Percentiles rank a stretch among this genome's conserved stretches.
These are phyloP conservation scores for Teratosphaeria pseudoeucalypti DNA, from an alignment of 2,329 filamentous ascomycete species.

Conservation along the genomic window DNA sequence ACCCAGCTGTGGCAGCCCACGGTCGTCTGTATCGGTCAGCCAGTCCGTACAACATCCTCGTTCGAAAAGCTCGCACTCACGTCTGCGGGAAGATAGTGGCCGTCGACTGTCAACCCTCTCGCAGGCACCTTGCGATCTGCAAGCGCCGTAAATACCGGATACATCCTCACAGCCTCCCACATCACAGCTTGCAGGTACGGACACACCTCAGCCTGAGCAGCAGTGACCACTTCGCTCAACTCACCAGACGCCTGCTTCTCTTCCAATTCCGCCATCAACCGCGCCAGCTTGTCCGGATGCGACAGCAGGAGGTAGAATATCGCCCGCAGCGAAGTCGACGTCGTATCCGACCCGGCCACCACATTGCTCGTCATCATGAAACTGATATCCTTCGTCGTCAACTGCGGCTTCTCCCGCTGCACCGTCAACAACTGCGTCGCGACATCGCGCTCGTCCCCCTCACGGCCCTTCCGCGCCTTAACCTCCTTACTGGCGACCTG, in stretches of 20 bases:
- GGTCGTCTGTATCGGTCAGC: not conserved
- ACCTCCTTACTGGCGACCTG: not conserved
- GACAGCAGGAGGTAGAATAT: not conserved
- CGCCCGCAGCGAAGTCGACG: not conserved
- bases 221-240: not conserved
- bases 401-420: not conserved
- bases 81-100: not conserved
- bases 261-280: not conserved
- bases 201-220: not conserved
- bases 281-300: not conserved
- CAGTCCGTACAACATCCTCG: no score
- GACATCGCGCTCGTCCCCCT: not conserved
- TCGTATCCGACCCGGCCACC: not conserved
- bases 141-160: not conserved
- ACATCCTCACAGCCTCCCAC: not conserved
- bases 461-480: not conserved
- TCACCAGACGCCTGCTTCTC: not conserved
- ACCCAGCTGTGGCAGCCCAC: not conserved
- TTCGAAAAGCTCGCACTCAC: not conserved
- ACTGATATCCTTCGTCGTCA: not conserved
- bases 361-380: not conserved
- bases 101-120: not conserved
- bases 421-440: not conserved
- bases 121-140: not conserved
- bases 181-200: not conserved